Evolutionary conservation across 768 basidiomycete genomes (phyloP).

Genomic region (Dictyophora rubrovolvata): DNA sequence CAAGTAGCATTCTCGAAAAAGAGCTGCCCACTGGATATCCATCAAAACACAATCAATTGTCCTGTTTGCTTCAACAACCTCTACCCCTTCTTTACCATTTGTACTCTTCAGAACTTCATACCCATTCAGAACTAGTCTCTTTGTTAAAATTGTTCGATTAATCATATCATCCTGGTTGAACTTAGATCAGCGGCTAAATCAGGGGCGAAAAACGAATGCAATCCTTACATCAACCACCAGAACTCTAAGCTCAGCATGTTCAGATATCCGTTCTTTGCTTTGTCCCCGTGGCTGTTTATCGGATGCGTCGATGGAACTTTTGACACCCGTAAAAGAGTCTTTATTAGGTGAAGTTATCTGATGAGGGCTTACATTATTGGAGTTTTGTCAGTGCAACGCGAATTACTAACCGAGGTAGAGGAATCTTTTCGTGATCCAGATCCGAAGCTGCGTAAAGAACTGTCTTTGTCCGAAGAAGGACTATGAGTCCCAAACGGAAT

Average conservation of each 20-base stretch:
- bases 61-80: constrained; percentile 44
- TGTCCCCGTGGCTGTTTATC: not conserved
- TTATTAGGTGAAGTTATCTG: not conserved
- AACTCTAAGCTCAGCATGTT: constrained; percentile 29
- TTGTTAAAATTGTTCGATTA: constrained; percentile 60
- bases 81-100: constrained; percentile 70
- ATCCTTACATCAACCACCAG: constrained; percentile 58
- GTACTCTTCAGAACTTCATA: constrained; percentile 55
- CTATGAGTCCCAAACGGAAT: constrained; percentile 47
- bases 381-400: constrained; percentile 5
- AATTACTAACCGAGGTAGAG: constrained; percentile 7
- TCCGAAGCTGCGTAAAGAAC: constrained; percentile 16
- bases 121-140: constrained; percentile 55
- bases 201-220: not conserved
- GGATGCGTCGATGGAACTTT: not conserved
- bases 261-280: not conserved
- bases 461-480: constrained; percentile 12
- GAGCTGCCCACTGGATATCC: constrained; percentile 60
- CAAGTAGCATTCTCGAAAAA: not conserved
- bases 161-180: constrained; percentile 54
- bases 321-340: not conserved
- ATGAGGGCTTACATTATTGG: not conserved
- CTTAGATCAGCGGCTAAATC: not conserved
- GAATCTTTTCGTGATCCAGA: not conserved
- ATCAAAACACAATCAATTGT: constrained; percentile 68